Conservation (phyloP, 768 basidiomycete genomes). For the Naematelia aurantialba region DNA sequence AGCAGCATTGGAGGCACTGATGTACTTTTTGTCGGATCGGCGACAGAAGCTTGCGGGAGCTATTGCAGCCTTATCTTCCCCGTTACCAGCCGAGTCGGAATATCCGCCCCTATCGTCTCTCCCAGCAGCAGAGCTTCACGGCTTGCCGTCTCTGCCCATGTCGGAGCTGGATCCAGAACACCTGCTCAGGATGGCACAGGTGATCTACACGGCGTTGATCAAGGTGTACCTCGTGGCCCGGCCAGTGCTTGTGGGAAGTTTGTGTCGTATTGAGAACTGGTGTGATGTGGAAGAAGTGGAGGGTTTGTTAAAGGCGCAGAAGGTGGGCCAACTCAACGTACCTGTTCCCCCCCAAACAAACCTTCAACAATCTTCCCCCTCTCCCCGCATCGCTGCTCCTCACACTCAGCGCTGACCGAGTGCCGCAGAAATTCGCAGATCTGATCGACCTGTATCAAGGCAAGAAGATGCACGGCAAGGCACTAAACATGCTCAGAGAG, state of each 20-base stretch:
- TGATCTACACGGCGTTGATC: conserved; percentile 92
- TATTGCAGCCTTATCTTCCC: conserved; percentile 65
- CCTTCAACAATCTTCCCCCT: not conserved
- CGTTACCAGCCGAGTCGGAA: conserved; percentile 65
- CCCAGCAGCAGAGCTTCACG: conserved; percentile 58
- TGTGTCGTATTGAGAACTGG: conserved; percentile 92
- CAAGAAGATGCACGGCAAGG: conserved; percentile 91
- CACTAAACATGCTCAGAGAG: conserved; percentile 78
- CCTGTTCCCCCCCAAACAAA: not conserved
- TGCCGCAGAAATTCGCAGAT: conserved; percentile 76
- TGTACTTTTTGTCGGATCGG: conserved; percentile 82
- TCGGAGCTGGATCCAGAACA: conserved; percentile 73
- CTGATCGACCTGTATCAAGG: conserved; percentile 87
- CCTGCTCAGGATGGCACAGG: conserved; percentile 80
- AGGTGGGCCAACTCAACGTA: conserved; percentile 54
- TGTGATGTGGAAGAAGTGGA: conserved; percentile 94
- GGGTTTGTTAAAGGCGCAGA: conserved; percentile 70
- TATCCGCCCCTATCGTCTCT: conserved; percentile 60
- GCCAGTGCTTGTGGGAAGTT: conserved; percentile 73
- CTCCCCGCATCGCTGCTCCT: not conserved
- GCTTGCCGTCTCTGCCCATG: conserved; percentile 71
- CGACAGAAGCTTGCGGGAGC: conserved; percentile 80
- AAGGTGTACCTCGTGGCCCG: conserved; percentile 82
- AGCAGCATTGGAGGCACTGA: conserved; percentile 72
- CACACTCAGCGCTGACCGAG: not conserved